Base-by-base conservation (phyloP, 176 grass and related monocot species). In the Phoenix dactylifera region DNA sequence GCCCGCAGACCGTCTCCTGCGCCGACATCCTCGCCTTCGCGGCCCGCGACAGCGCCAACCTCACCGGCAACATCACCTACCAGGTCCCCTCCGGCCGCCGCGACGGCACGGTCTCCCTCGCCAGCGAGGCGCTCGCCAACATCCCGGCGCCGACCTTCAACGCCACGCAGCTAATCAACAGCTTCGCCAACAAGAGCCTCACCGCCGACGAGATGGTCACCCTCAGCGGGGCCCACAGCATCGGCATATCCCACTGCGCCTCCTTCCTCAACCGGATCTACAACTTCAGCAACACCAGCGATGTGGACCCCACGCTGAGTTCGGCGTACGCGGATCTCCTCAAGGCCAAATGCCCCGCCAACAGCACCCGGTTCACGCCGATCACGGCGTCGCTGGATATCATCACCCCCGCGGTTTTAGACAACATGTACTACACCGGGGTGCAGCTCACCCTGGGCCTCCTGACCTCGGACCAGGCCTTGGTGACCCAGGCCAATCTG, bases 371-470 rank as follows among this genome's bases (percentile, higher is more conserved):
- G 24, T 72, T 71, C 52, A 72, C 70, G 51, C 74, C 78, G 0
- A 85, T 73, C n/a, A 84, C 78, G 9, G 6, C 18, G 12, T 39
- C 61, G 4, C 59, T 90, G 66, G 86, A 82, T 70, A 6, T 90
- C 52, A 61, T 86, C 63, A 85, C 74, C 57, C 82, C 78, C 50
- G 17, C 29, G 0, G 35, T 0, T 10, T 63, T 85, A 3, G 87
- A 86, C 71, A 90, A 90, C 78, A 86, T 72, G 67, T 90, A 90
- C 78, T 90, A 90, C 63, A 50, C 82, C 5, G 63, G 79, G 4
- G 66, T 86, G 51, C 49, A 1, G 1, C 60, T 82, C 50, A 69
- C 84, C 28, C 72, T 86, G 7, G 75, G 82, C 0, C 58, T 90
- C 30, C 64, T 90, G 59, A 63, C 53, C 18, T 86, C 87, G 0